Conservation (phyloP, 805 yeast species). For the Starmera pachycereana region DNA sequence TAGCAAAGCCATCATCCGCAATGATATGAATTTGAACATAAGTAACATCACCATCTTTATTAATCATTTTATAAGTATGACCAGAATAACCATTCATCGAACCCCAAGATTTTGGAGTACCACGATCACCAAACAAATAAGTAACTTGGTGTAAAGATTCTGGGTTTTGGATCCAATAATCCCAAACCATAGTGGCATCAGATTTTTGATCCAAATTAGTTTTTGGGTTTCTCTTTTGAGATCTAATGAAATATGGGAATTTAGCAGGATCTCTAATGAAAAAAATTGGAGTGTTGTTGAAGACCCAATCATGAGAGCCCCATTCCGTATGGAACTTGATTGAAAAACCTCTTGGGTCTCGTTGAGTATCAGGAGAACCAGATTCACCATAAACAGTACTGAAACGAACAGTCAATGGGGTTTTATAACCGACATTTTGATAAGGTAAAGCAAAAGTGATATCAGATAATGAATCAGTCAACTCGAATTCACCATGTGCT, state of each 20-base stretch:
- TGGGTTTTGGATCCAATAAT: conserved; percentile 42
- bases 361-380: conserved; percentile 55
- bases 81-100: conserved; percentile 57
- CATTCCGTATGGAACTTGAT: conserved; percentile 58
- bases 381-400: conserved; percentile 64
- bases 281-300: conserved; percentile 62
- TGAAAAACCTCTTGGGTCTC: conserved; percentile 65
- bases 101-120: conserved; percentile 45
- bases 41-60: conserved; percentile 36
- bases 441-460: conserved; percentile 34
- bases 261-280: conserved; percentile 55
- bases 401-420: conserved; percentile 36
- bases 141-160: conserved; percentile 49
- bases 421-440: conserved; percentile 30
- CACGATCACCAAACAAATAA: conserved; percentile 49
- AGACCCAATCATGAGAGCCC: conserved; percentile 64
- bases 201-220: conserved; percentile 30
- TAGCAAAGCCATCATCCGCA: conserved; percentile 41
- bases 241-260: conserved; percentile 57
- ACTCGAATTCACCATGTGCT: conserved; percentile 48
- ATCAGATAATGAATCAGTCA: conserved; percentile 47
- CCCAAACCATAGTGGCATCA: conserved; percentile 49
- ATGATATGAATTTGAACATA: conserved; percentile 47
- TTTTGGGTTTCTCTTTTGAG: conserved; percentile 59
- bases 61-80: conserved; percentile 50